A percentile compares a stretch with the other conserved stretches of the same genome.
These are phyloP conservation scores for Bruguiera hainesii DNA, from an alignment of 441 rosid species.

Conservation along the genomic window DNA sequence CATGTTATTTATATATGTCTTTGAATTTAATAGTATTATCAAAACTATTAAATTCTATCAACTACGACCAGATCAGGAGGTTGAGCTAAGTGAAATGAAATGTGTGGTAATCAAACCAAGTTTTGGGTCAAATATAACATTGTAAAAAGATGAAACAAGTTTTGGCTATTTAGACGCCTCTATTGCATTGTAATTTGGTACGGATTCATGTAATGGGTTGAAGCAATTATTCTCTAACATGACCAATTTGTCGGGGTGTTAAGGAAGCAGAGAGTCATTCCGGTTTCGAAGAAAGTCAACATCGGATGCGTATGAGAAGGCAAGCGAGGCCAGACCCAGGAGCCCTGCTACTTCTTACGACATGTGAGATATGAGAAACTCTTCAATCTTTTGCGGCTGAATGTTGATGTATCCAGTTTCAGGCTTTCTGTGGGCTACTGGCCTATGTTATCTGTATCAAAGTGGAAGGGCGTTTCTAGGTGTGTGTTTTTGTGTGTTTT, in stretches of 20 bases:
- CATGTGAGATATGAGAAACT: constrained; percentile 56
- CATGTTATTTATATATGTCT: too few relatives aligned
- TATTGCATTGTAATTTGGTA: too few relatives aligned
- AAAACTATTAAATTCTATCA: too few relatives aligned
- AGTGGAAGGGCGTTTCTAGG: not conserved
- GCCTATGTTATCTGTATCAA: not conserved
- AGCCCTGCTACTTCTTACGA: constrained; percentile 73
- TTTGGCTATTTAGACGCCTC: too few relatives aligned
- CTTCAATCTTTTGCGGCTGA: not conserved
- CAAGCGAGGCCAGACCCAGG: constrained; percentile 63
- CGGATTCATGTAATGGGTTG: too few relatives aligned
- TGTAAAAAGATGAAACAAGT: too few relatives aligned
- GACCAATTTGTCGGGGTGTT: constrained; percentile 26
- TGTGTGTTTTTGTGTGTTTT: too few relatives aligned
- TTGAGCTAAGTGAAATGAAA: too few relatives aligned
- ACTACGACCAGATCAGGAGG: too few relatives aligned
- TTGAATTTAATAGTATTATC: too few relatives aligned
- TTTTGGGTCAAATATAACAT: too few relatives aligned
- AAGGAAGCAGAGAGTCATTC: constrained; percentile 66
- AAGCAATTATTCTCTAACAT: not conserved
- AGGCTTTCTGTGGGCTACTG: not conserved
- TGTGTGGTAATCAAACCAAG: too few relatives aligned
- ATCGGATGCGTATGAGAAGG: constrained; percentile 68
- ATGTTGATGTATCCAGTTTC: not conserved
- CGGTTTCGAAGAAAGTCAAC: constrained; percentile 75